Percentiles rank a stretch among this genome's conserved stretches.
phyloP scores from a whole-genome alignment of 2,329 filamentous ascomycete genomes.

The Stachybotrys chartarum region DNA sequence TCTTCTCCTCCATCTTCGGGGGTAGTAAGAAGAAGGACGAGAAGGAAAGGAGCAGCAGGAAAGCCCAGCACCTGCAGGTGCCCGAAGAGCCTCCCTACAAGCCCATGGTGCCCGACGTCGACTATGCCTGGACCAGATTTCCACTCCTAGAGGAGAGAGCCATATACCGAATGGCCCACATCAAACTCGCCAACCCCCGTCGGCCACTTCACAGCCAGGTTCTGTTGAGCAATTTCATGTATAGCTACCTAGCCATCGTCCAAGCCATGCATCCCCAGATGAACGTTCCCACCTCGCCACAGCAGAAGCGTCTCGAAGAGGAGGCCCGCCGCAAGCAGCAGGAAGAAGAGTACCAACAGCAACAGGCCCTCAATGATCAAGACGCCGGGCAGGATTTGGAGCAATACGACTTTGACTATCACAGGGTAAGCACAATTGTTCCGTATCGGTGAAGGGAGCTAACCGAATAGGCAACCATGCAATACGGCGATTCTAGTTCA shows the following conservation, averaged over 20 bases:
- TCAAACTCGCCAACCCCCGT: slow-evolving; percentile 96
- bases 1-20: slow-evolving; percentile 93
- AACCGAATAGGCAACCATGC: slow-evolving; percentile 29
- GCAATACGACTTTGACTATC: slow-evolving; percentile 47
- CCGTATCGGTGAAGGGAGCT: background rate
- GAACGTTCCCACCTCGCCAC: slow-evolving; percentile 78
- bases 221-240: slow-evolving; percentile 98
- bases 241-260: slow-evolving; percentile 95
- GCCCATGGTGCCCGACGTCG: slow-evolving; percentile 74
- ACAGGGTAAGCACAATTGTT: slow-evolving; percentile 23
- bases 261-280: slow-evolving; percentile 98
- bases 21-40: slow-evolving; percentile 82
- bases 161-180: slow-evolving; percentile 97
- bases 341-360: slow-evolving; percentile 41
- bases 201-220: slow-evolving; percentile 91
- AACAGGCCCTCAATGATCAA: slow-evolving; percentile 29
- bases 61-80: slow-evolving; percentile 63
- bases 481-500: slow-evolving; percentile 37
- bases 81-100: slow-evolving; percentile 73
- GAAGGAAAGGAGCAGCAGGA: slow-evolving; percentile 67
- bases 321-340: slow-evolving; percentile 43
- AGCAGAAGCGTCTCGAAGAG: slow-evolving; percentile 57
- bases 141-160: slow-evolving; percentile 92
- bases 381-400: slow-evolving; percentile 40
- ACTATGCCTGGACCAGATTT: slow-evolving; percentile 95